Evolutionary conservation across 192 early-diverging fungal genomes (phyloP).

Genomic region (Dissophora globulifera): DNA sequence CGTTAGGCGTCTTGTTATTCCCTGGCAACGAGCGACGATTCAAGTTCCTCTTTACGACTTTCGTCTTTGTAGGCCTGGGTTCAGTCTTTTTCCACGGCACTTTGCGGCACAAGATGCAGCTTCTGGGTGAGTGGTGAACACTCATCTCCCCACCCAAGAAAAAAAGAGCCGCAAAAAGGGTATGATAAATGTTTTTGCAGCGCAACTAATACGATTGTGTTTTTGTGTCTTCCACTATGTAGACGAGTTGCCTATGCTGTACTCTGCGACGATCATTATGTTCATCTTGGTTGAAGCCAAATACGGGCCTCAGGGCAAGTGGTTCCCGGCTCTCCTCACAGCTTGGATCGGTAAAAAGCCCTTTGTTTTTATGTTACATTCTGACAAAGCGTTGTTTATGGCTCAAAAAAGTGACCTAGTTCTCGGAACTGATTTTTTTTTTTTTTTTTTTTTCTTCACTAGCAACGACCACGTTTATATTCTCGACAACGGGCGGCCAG

Average conservation of each 20-base stretch:
- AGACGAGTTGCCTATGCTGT: slow-evolving; percentile 52
- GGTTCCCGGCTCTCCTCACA: slow-evolving; percentile 56
- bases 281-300: slow-evolving; percentile 49
- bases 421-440: too few relatives aligned
- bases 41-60: slow-evolving; percentile 58
- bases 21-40: slow-evolving; percentile 55
- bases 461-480: slow-evolving; percentile 50
- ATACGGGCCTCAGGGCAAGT: slow-evolving; percentile 57
- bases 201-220: neutral
- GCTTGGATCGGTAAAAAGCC: slow-evolving; percentile 50
- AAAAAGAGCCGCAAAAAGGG: too few relatives aligned
- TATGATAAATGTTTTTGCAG: neutral
- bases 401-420: too few relatives aligned
- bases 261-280: slow-evolving; percentile 39
- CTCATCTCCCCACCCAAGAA: too few relatives aligned
- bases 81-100: slow-evolving; percentile 82
- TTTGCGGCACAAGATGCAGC: slow-evolving; percentile 72
- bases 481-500: slow-evolving; percentile 17
- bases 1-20: slow-evolving; percentile 57
- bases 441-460: neutral
- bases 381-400: too few relatives aligned
- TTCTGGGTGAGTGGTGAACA: slow-evolving; percentile 50
- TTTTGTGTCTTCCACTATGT: neutral
- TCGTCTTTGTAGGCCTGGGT: slow-evolving; percentile 75
- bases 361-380: neutral